phyloP scores from a whole-genome alignment of 768 basidiomycete species.

The Coprinellus micaceus region DNA sequence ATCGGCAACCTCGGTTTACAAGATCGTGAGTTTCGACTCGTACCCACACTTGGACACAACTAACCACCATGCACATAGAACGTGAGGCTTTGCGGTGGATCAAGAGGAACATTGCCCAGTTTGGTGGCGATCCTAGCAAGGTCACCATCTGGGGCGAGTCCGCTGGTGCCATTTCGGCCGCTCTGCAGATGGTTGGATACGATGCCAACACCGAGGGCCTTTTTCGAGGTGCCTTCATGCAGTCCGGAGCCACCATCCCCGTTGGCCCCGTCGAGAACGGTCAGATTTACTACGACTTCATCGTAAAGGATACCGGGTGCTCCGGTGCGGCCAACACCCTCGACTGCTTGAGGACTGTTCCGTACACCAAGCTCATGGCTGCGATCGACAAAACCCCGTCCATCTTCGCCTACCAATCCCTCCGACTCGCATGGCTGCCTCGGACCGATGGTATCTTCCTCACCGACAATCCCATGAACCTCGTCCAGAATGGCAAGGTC shows the following conservation, averaged over 20 bases:
- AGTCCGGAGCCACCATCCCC: constrained; percentile 45
- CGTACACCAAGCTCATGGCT: constrained; percentile 32
- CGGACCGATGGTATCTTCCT: constrained; percentile 48
- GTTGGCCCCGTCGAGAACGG: constrained; percentile 40
- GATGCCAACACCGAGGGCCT: constrained; percentile 41
- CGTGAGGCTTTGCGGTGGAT: constrained; percentile 61
- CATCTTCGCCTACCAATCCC: constrained; percentile 41
- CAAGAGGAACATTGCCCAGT: constrained; percentile 57
- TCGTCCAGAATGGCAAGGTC: constrained; percentile 40
- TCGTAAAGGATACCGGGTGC: constrained; percentile 34
- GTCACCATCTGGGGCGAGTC: constrained; percentile 51
- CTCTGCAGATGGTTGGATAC: constrained; percentile 48
- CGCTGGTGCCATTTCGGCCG: constrained; percentile 51
- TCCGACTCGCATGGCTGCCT: constrained; percentile 46
- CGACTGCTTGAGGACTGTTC: constrained; percentile 36
- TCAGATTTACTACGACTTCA: constrained; percentile 41
- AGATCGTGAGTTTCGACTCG: constrained; percentile 45
- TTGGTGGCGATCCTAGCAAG: constrained; percentile 62
- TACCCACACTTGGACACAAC: too few relatives aligned
- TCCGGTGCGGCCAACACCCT: constrained; percentile 34
- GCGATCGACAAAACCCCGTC: constrained; percentile 38
- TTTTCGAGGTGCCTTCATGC: constrained; percentile 50
- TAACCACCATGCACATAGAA: too few relatives aligned
- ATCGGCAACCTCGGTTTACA: constrained; percentile 64
- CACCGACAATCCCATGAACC: constrained; percentile 38